phyloP scores from a whole-genome alignment of 345 rosid genomes.

The Balakata baccata region DNA sequence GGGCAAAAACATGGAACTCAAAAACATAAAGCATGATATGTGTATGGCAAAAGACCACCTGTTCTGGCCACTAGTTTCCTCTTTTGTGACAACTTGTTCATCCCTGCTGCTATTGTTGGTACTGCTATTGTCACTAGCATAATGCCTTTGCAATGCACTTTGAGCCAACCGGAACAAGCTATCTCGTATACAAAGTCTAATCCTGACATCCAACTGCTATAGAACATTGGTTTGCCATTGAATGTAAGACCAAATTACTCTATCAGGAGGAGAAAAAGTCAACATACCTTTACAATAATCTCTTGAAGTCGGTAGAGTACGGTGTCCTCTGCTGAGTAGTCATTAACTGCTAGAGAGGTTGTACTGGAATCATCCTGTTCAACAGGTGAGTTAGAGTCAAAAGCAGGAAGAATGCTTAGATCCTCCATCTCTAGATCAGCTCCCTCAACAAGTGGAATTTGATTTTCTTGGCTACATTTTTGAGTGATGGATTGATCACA shows the following conservation, averaged over 20 bases:
- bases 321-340: conserved; percentile 47
- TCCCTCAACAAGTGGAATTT: conserved; percentile 44
- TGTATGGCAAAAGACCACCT: conserved; percentile 45
- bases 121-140: conserved; percentile 49
- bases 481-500: conserved; percentile 40
- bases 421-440: conserved; percentile 45
- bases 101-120: conserved; percentile 49
- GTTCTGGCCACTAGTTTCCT: conserved; percentile 34
- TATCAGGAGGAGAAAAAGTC: conserved; percentile 18
- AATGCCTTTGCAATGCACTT: conserved; percentile 77
- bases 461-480: conserved; percentile 43
- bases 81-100: conserved; percentile 40
- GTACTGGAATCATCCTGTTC: conserved; percentile 60
- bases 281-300: conserved; percentile 66
- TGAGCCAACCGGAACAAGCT: conserved; percentile 96
- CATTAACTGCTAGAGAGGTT: conserved; percentile 39
- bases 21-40: conserved; percentile 8
- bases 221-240: conserved; percentile 27
- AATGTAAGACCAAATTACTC: conserved; percentile 20
- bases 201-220: conserved; percentile 63
- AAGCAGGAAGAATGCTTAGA: conserved; percentile 42
- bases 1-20: neutral
- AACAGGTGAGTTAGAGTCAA: conserved; percentile 49
- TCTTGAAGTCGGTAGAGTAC: conserved; percentile 69
- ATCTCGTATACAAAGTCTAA: conserved; percentile 76